A percentile compares a stretch with the other conserved stretches of the same genome.
These are phyloP conservation scores for Paracoccidioides lutzii DNA, from an alignment of 2,329 filamentous ascomycete species.

Conservation along the genomic window DNA sequence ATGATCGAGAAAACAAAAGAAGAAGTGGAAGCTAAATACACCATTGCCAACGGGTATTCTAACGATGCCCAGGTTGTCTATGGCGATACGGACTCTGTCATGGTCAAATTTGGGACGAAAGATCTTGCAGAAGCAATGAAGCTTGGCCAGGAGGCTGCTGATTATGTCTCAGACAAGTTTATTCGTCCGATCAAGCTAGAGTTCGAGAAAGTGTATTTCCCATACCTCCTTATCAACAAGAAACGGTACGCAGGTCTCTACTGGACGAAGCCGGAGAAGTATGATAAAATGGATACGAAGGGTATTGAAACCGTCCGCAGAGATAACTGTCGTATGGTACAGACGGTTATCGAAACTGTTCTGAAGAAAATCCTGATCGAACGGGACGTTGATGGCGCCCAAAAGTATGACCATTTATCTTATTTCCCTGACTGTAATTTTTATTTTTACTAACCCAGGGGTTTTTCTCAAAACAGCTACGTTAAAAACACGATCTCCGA, in stretches of 20 bases:
- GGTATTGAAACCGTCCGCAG: constrained; percentile 95
- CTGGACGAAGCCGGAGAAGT: constrained; percentile 89
- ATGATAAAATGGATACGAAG: constrained; percentile 99
- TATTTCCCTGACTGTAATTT: neutral
- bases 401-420: constrained; percentile 57
- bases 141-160: constrained; percentile 81
- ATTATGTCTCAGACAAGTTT: constrained; percentile 82
- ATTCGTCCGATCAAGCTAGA: constrained; percentile 96
- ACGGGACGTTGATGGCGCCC: constrained; percentile 73
- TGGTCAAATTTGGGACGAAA: constrained; percentile 94
- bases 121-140: constrained; percentile 86
- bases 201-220: constrained; percentile 98
- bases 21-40: constrained; percentile 86
- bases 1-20: constrained; percentile 98
- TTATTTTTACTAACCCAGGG: constrained; percentile 24
- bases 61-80: constrained; percentile 97
- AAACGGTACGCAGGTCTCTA: constrained; percentile 97
- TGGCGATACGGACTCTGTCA: constrained; percentile 97
- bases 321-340: constrained; percentile 91
- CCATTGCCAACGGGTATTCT: constrained; percentile 82
- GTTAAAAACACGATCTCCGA: constrained; percentile 95
- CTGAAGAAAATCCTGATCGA: constrained; percentile 93
- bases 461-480: constrained; percentile 45
- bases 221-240: constrained; percentile 98
- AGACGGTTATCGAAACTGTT: constrained; percentile 95